These are phyloP conservation scores for Triticum monococcum DNA, from an alignment of 176 grass and related monocot genomes.

Conservation along the genomic window DNA sequence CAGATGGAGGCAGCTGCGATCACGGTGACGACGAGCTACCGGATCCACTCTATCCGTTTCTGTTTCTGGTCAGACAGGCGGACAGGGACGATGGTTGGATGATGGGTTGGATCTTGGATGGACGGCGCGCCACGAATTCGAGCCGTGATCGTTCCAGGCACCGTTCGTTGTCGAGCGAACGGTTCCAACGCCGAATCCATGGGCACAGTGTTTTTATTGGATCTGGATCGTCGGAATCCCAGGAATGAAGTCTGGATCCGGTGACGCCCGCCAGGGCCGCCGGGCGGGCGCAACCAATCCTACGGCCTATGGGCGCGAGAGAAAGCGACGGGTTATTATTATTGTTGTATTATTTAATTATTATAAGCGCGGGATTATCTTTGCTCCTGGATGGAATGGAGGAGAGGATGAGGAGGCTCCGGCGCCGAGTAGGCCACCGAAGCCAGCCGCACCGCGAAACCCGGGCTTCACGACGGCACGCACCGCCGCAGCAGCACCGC, in stretches of 20 bases:
- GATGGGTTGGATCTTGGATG: background rate
- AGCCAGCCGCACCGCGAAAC: conserved; percentile 21
- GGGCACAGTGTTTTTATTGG: background rate
- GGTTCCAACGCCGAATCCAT: background rate
- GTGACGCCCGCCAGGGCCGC: background rate
- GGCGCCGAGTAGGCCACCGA: conserved; percentile 48
- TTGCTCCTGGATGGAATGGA: no score
- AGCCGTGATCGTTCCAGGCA: background rate
- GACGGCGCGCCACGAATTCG: no score
- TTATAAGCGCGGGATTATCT: background rate
- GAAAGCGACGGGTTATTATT: background rate
- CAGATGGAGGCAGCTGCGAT: background rate
- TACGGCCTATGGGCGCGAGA: background rate
- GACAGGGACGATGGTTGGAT: background rate
- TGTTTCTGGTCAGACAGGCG: conserved; percentile 5
- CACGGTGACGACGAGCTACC: background rate
- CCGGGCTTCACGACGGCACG: background rate
- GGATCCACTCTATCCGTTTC: background rate
- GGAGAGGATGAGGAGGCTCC: conserved; percentile 43
- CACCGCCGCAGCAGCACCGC: background rate
- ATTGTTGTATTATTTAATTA: background rate
- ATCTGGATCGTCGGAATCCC: background rate
- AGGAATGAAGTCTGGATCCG: background rate
- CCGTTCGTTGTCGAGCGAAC: background rate
- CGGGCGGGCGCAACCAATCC: background rate